Evolutionary conservation across 441 rosid species (phyloP), one percentile per base, ranked within the genome.

Genomic region (Croton setiger): DNA sequence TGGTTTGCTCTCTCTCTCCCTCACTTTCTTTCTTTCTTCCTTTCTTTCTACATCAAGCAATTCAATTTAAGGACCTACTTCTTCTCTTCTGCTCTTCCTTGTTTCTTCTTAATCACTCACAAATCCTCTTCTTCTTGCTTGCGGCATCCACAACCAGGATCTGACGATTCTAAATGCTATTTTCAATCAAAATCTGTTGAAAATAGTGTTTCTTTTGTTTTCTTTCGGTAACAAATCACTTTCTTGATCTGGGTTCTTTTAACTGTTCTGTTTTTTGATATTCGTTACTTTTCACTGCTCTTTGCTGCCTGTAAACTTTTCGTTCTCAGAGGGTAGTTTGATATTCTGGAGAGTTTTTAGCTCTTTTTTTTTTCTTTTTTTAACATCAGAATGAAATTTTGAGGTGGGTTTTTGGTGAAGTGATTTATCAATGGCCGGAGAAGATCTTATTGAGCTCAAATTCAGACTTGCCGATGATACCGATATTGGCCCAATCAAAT

Each of bases 381-480:
- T 58, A 66, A 14, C 56, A 70, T 71, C 64, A 64, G 39, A 57
- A 60, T 71, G 77, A 69, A 54, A 60, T 43, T 61, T 70, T 74
- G 78, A 79, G 76, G 71, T 61, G 74, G 73, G 35, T 17, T 75
- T 62, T 48, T 35, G 49, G 64, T 56, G 11, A 43, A 59, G 55
- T 54, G 79, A 71, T 72, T 69, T 74, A 62, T 72, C 76, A 27
- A 92, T 92, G 98, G 89, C 83, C 20, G 87, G 72, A 55, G 90
- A 85, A 73, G 87, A 83, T 81, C 82, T 78, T 71, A 66, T 92
- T 67, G 92, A 90, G 72, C 78, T 92, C 17, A 88, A 84, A 76
- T 92, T 90, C 83, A 87, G 89, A 83, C 82, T 90, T 17, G 83
- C 88, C 4, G 93, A 92, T 82, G 96, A 93, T 39, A 85, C 84